Evolutionary conservation across 805 yeast genomes (phyloP).

Genomic region (Pichia phayaonensis): DNA sequence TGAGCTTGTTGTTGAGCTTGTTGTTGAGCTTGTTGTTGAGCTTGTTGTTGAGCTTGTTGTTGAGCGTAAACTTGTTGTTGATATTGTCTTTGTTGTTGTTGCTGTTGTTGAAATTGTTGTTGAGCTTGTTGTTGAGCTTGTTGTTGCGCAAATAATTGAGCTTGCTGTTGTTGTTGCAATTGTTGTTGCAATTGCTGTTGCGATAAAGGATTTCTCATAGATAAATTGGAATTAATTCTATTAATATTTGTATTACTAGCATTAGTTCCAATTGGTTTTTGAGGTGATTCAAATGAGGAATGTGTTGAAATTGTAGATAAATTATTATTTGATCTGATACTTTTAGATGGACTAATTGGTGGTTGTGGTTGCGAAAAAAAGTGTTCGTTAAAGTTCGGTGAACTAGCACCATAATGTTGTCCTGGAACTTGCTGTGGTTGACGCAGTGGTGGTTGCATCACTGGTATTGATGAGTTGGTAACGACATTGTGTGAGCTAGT

Average conservation of each 20-base stretch:
- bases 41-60: slow-evolving; percentile 10
- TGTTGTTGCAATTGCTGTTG: slow-evolving; percentile 12
- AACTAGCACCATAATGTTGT: slow-evolving; percentile 17
- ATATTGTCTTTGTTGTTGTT: slow-evolving; percentile 9
- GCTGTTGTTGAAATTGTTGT: slow-evolving; percentile 10
- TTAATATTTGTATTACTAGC: background rate
- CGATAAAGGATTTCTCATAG: background rate
- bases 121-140: slow-evolving; percentile 12
- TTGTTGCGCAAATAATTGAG: slow-evolving; percentile 11
- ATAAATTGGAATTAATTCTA: background rate
- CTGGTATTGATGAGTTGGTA: background rate
- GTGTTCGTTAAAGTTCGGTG: slow-evolving; percentile 17
- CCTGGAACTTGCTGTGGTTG: slow-evolving; percentile 6
- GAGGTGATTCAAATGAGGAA: slow-evolving; percentile 24
- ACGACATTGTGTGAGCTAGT: slow-evolving; percentile 14
- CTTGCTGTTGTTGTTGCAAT: slow-evolving; percentile 14
- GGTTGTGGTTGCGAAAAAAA: slow-evolving; percentile 25
- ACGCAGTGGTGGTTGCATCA: slow-evolving; percentile 4
- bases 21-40: slow-evolving; percentile 12
- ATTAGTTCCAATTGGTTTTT: slow-evolving; percentile 8
- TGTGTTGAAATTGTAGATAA: slow-evolving; percentile 26
- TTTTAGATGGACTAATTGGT: slow-evolving; percentile 29
- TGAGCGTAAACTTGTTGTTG: slow-evolving; percentile 3
- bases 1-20: slow-evolving; percentile 12
- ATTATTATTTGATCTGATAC: slow-evolving; percentile 25